Percentiles rank a stretch among this genome's conserved stretches.
Conservation (phyloP, 306 rosid species). For the Lathyrus tuberosus region DNA sequence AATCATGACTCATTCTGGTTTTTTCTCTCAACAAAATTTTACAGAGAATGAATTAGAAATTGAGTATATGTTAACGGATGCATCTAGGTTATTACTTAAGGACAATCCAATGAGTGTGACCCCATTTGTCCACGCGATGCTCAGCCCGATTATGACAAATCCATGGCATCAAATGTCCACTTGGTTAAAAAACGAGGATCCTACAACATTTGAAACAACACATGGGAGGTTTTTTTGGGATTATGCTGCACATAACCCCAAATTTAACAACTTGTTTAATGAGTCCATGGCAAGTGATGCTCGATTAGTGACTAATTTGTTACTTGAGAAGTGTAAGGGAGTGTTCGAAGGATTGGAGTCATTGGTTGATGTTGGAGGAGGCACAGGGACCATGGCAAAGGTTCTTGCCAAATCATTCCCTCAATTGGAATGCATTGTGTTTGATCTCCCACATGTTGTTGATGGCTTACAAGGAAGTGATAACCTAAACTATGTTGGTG, state of each 20-base stretch:
- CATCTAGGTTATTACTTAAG: background rate
- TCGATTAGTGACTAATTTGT: background rate
- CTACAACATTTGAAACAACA: background rate
- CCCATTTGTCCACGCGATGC: background rate
- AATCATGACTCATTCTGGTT: slow-evolving; percentile 28
- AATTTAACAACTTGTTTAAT: background rate
- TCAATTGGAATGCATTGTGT: background rate
- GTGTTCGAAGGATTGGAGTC: slow-evolving; percentile 14
- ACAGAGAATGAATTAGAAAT: background rate
- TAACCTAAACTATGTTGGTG: slow-evolving; percentile 19
- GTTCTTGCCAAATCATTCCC: slow-evolving; percentile 28
- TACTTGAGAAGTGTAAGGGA: slow-evolving; percentile 19
- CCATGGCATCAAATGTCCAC: slow-evolving; percentile 9
- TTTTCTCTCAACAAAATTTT: slow-evolving; percentile 4
- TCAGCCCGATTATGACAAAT: slow-evolving; percentile 12
- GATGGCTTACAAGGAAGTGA: slow-evolving; percentile 20
- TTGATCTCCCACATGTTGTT: slow-evolving; percentile 38
- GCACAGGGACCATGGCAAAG: slow-evolving; percentile 24
- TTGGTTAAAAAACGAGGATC: slow-evolving; percentile 21
- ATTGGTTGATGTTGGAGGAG: slow-evolving; percentile 38
- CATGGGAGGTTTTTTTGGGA: background rate
- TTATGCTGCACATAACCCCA: background rate
- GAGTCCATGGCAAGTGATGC: slow-evolving; percentile 26
- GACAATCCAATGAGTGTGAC: background rate
- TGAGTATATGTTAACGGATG: slow-evolving; percentile 19